phyloP scores from a whole-genome alignment of 306 rosid genomes.

The Adenanthera pavonina region DNA sequence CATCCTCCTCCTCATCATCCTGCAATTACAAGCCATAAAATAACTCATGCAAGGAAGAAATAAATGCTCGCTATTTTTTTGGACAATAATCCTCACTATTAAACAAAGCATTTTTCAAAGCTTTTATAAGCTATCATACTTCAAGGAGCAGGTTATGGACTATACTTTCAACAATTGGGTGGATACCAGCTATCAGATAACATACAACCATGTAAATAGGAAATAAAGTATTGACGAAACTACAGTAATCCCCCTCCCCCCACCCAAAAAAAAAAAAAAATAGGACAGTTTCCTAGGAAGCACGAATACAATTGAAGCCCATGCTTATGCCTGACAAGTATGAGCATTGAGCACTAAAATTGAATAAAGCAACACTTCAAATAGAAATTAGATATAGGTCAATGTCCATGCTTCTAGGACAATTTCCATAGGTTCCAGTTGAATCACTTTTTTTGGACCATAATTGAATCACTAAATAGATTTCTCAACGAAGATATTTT shows the following conservation, averaged over 20 bases:
- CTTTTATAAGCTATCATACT: constrained; percentile 18
- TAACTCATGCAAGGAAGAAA: constrained; percentile 30
- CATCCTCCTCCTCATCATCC: constrained; percentile 91
- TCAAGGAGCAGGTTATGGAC: constrained; percentile 30
- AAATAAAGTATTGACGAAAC: not conserved
- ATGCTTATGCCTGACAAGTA: not conserved
- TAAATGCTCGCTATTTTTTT: not conserved
- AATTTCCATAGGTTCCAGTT: not conserved
- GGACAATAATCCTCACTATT: constrained; percentile 12
- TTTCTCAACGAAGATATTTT: not conserved
- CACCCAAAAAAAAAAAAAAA: not conserved
- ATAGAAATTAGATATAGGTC: not conserved
- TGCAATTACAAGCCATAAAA: constrained; percentile 42
- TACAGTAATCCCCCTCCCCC: not conserved
- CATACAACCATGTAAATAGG: not conserved
- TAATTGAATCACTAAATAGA: not conserved
- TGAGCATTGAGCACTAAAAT: not conserved
- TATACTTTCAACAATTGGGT: not conserved
- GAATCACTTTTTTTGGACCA: not conserved
- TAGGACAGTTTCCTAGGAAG: not conserved
- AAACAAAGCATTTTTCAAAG: constrained; percentile 4
- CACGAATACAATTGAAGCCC: not conserved
- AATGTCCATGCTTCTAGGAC: not conserved
- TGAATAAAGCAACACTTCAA: not conserved
- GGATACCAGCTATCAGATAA: not conserved